A percentile compares a stretch with the other conserved stretches of the same genome.
Evolutionary conservation across 805 yeast genomes (phyloP).

Genomic region (Starmerella scarabaei): DNA sequence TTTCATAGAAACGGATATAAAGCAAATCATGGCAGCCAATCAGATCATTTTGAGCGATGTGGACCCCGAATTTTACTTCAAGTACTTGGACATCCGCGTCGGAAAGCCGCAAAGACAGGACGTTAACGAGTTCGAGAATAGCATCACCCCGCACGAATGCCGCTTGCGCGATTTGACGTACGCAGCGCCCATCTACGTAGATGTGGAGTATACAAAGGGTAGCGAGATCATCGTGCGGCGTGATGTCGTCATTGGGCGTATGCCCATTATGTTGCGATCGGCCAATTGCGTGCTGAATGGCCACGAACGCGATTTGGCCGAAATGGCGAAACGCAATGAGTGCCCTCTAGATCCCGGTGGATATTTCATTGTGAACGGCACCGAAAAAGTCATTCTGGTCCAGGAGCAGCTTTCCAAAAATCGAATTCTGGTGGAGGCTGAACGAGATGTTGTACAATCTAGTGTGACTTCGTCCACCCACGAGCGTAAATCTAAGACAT

Average conservation of each 20-base stretch:
- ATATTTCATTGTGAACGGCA: constrained; percentile 83
- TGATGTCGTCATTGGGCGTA: constrained; percentile 88
- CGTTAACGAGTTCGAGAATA: constrained; percentile 24
- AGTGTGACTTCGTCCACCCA: constrained; percentile 97
- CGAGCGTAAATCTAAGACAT: constrained; percentile 94
- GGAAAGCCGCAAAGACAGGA: constrained; percentile 41
- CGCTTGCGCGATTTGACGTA: constrained; percentile 86
- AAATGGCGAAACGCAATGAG: constrained; percentile 78
- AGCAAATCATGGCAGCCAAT: constrained; percentile 84
- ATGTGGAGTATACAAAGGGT: constrained; percentile 94
- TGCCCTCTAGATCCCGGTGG: constrained; percentile 99
- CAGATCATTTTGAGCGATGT: constrained; percentile 83
- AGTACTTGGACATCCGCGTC: constrained; percentile 83
- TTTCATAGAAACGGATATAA: constrained; percentile 85
- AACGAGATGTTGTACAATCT: constrained; percentile 89
- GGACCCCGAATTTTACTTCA: constrained; percentile 91
- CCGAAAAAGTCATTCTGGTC: constrained; percentile 90
- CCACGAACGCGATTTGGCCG: constrained; percentile 37
- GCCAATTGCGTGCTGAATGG: constrained; percentile 81
- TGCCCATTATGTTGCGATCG: constrained; percentile 97
- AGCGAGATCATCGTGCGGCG: constrained; percentile 78
- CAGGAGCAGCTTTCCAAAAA: constrained; percentile 95
- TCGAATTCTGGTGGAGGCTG: constrained; percentile 96
- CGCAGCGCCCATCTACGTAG: constrained; percentile 90
- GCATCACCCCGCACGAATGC: constrained; percentile 74